Evolutionary conservation across 176 grass and related monocot genomes (phyloP).

Genomic region (Eleusine indica): DNA sequence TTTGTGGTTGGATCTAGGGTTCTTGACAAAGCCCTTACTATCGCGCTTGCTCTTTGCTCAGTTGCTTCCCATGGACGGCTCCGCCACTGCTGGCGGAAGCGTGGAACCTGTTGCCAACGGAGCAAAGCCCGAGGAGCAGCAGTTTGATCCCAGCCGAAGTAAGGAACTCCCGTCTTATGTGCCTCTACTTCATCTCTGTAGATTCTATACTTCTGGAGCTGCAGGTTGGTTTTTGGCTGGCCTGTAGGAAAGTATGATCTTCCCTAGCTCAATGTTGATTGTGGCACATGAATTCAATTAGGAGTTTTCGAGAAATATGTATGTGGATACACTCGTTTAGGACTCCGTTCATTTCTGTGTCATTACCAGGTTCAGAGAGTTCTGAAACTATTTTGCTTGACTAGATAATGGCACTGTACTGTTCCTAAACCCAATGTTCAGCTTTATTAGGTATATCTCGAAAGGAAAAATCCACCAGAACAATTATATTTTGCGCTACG

Average conservation of each 20-base stretch:
- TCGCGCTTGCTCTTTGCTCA: not conserved
- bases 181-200: not conserved
- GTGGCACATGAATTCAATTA: not conserved
- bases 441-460: not conserved
- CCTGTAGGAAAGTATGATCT: not conserved
- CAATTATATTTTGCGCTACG: not conserved
- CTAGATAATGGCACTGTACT: not conserved
- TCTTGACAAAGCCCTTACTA: conserved; percentile 8
- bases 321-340: not conserved
- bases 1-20: conserved; percentile 5
- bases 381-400: conserved; percentile 9
- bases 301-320: not conserved
- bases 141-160: conserved; percentile 88
- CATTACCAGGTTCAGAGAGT: not conserved
- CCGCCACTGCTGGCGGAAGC: not conserved
- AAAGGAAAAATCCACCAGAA: not conserved
- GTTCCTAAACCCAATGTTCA: not conserved
- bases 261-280: not conserved
- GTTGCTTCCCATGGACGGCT: conserved; percentile 35
- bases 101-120: conserved; percentile 27
- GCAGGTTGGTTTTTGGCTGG: not conserved
- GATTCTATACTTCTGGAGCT: not conserved
- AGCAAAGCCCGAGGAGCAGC: conserved; percentile 33
- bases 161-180: conserved; percentile 8
- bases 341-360: not conserved